Conservation (phyloP, 2,329 filamentous ascomycete genomes). For the Xylaria sp. region DNA sequence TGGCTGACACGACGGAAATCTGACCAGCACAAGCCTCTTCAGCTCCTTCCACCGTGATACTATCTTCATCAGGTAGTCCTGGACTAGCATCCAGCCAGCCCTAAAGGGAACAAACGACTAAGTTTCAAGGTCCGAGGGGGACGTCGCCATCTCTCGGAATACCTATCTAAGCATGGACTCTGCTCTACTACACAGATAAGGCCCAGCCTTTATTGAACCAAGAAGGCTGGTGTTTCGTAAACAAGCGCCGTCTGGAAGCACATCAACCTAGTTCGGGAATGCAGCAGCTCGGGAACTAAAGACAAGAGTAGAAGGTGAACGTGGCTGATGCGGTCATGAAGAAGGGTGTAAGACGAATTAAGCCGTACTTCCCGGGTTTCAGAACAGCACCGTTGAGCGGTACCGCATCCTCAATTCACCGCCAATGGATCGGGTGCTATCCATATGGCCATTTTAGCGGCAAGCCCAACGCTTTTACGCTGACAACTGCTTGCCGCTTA, state of each 20-base stretch:
- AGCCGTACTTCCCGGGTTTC: slow-evolving; percentile 6
- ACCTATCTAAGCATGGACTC: background rate
- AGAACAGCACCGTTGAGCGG: slow-evolving; percentile 12
- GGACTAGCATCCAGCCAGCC: background rate
- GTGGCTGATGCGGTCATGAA: slow-evolving; percentile 27
- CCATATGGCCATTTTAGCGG: slow-evolving; percentile 7
- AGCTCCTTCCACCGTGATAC: background rate
- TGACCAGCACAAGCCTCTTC: slow-evolving; percentile 9
- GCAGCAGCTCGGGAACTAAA: slow-evolving; percentile 13
- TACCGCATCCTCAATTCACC: slow-evolving; percentile 21
- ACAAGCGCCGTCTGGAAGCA: slow-evolving; percentile 8
- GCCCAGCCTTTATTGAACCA: background rate
- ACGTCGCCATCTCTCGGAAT: background rate
- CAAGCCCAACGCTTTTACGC: slow-evolving; percentile 5
- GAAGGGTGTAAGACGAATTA: slow-evolving; percentile 12
- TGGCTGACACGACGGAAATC: background rate
- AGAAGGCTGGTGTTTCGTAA: background rate
- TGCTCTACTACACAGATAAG: background rate
- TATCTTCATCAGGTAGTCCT: background rate
- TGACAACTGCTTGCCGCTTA: slow-evolving; percentile 22
- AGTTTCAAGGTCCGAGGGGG: background rate
- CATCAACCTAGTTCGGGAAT: background rate
- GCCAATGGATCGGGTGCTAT: slow-evolving; percentile 9
- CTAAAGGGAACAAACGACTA: background rate
- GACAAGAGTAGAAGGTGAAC: slow-evolving; percentile 36